Conservation (phyloP, 345 rosid species). For the Sisymbrium irio region DNA sequence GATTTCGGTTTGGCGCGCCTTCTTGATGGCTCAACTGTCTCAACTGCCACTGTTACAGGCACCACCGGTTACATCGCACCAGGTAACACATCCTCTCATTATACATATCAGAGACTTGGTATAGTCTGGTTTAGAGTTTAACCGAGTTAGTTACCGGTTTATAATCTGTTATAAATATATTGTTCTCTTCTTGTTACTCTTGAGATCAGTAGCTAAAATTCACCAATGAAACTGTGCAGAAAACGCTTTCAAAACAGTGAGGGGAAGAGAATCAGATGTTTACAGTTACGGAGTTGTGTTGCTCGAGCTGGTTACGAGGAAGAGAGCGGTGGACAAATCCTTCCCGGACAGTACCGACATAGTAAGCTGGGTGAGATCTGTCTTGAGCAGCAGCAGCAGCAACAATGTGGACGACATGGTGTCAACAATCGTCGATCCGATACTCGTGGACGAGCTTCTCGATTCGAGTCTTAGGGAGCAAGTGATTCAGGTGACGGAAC, state of each 20-base stretch:
- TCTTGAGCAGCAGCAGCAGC: slow-evolving; percentile 30
- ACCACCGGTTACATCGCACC: slow-evolving; percentile 84
- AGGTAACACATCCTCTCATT: slow-evolving; percentile 37
- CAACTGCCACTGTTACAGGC: slow-evolving; percentile 47
- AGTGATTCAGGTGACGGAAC: slow-evolving; percentile 39
- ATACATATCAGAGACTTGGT: neutral
- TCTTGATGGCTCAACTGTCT: slow-evolving; percentile 46
- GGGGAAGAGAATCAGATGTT: slow-evolving; percentile 61
- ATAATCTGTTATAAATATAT: neutral
- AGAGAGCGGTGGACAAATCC: slow-evolving; percentile 45
- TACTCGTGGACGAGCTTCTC: slow-evolving; percentile 46
- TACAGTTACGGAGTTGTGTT: slow-evolving; percentile 67
- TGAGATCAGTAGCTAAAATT: neutral
- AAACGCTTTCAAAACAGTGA: slow-evolving; percentile 47
- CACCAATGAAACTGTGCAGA: slow-evolving; percentile 40
- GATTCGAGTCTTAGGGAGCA: slow-evolving; percentile 49
- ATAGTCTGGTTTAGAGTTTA: neutral
- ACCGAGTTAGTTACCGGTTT: neutral
- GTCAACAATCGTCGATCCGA: slow-evolving; percentile 40
- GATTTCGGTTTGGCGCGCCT: slow-evolving; percentile 83
- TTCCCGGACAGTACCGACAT: slow-evolving; percentile 38
- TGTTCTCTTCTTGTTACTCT: neutral
- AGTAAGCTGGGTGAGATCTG: slow-evolving; percentile 48
- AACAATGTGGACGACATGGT: slow-evolving; percentile 31
- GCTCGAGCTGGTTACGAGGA: slow-evolving; percentile 59